Evolutionary conservation across 1,284 basidiomycete species (phyloP).

Genomic region (Pterula multifida): DNA sequence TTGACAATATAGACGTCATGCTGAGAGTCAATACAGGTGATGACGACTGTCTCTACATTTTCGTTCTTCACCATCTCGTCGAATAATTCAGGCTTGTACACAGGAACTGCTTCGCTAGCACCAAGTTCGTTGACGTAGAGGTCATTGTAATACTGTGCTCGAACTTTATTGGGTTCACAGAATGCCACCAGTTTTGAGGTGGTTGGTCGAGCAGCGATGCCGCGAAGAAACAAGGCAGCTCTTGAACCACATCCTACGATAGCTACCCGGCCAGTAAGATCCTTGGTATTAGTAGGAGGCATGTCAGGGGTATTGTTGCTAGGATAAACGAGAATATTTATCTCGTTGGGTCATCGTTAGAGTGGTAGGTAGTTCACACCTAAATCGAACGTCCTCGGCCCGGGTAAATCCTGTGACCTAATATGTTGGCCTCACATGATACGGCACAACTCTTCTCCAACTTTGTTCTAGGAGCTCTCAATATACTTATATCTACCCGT

Average conservation of each 20-base stretch:
- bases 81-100: slow-evolving; percentile 32
- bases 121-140: slow-evolving; percentile 22
- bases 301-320: no score
- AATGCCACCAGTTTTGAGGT: slow-evolving; percentile 29
- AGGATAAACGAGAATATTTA: no score
- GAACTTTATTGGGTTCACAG: slow-evolving; percentile 35
- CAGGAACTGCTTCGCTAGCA: slow-evolving; percentile 23
- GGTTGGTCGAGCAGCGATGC: slow-evolving; percentile 25
- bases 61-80: slow-evolving; percentile 34
- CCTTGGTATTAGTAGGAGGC: slow-evolving; percentile 8
- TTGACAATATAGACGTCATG: slow-evolving; percentile 39
- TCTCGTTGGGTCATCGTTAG: no score
- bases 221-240: slow-evolving; percentile 31
- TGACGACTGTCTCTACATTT: slow-evolving; percentile 34
- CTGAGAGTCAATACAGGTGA: slow-evolving; percentile 40
- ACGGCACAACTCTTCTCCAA: no score
- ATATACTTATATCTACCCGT: no score
- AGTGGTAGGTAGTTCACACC: no score
- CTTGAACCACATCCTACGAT: slow-evolving; percentile 30
- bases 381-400: no score
- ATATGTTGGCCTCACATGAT: no score
- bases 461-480: no score
- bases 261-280: slow-evolving; percentile 25
- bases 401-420: no score
- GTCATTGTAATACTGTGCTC: slow-evolving; percentile 35